Evolutionary conservation across 768 basidiomycete species (phyloP).

Genomic region (Rhodotorula diobovata): DNA sequence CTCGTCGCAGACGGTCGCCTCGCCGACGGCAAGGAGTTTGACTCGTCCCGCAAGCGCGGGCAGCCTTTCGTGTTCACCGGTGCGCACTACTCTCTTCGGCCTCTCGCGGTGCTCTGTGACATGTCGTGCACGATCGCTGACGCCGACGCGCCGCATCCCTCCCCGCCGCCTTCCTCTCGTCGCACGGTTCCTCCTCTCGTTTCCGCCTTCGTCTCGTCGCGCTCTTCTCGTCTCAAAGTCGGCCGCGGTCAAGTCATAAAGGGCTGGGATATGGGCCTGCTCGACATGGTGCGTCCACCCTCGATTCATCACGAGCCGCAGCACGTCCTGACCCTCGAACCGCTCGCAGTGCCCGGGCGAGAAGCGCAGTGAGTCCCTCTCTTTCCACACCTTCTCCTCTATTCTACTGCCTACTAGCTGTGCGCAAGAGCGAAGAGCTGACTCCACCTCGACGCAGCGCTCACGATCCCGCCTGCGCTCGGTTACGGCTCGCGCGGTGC

Average conservation of each 20-base stretch:
- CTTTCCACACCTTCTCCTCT: too few species aligned
- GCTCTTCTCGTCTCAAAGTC: background rate
- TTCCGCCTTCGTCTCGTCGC: too few species aligned
- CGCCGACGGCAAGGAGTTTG: slow-evolving; percentile 46
- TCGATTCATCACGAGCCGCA: background rate
- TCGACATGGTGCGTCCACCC: slow-evolving; percentile 15
- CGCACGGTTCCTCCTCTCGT: background rate
- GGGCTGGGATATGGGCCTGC: slow-evolving; percentile 28
- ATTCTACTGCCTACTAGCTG: background rate
- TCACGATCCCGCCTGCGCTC: slow-evolving; percentile 48
- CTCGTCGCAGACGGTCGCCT: background rate
- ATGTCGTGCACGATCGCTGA: too few species aligned
- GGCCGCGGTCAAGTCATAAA: slow-evolving; percentile 30
- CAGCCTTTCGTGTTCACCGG: slow-evolving; percentile 51
- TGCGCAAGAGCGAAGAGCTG: too few species aligned
- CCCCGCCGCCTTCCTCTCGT: too few species aligned
- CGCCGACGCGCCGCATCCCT: too few species aligned
- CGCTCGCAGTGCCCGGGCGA: slow-evolving; percentile 31
- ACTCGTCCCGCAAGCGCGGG: slow-evolving; percentile 47
- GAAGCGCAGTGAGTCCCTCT: slow-evolving; percentile 14
- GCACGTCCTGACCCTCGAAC: background rate
- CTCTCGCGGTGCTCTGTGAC: too few species aligned
- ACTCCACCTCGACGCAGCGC: slow-evolving; percentile 8
- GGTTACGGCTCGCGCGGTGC: slow-evolving; percentile 50
- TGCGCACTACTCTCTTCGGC: slow-evolving; percentile 43